Evolutionary conservation across 73 alveolate species (phyloP).

Genomic region (Effrenium voratum): DNA sequence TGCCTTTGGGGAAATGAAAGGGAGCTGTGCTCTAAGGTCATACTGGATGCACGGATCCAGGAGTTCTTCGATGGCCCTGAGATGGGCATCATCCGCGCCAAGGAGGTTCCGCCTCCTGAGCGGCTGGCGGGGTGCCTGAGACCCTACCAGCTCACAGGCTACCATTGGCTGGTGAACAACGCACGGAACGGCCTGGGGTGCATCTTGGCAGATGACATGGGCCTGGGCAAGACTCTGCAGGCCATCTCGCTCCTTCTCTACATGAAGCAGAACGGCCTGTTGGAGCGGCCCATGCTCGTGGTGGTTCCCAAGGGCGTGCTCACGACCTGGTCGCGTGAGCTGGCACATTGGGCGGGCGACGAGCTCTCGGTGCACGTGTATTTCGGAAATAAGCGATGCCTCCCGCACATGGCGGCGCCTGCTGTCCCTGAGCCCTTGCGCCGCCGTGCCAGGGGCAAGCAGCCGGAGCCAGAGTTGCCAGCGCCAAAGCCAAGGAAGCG

Average conservation of each 20-base stretch:
- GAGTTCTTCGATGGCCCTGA: constrained; percentile 3
- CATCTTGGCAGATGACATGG: constrained; percentile 63
- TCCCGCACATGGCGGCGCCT: neutral
- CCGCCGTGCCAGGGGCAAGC: neutral
- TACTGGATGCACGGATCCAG: neutral
- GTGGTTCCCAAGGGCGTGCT: constrained; percentile 50
- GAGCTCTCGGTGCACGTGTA: neutral
- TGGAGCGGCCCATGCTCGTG: constrained; percentile 35
- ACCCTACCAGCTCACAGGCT: constrained; percentile 18
- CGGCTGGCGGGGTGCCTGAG: neutral
- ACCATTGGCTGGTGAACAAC: constrained; percentile 40
- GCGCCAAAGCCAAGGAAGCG: neutral
- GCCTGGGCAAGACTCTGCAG: constrained; percentile 60
- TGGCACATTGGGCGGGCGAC: constrained; percentile 22
- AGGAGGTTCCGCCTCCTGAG: neutral
- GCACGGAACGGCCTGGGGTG: constrained; percentile 28
- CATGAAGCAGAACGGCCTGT: neutral
- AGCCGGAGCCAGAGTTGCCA: neutral
- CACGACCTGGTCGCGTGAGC: constrained; percentile 39
- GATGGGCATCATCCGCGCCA: neutral
- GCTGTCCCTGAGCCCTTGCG: neutral
- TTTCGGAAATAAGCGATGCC: neutral
- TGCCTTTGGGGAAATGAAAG: neutral
- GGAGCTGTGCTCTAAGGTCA: no score
- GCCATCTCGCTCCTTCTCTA: constrained; percentile 25